phyloP scores from a whole-genome alignment of 306 rosid species.

The Vigna hirtella region DNA sequence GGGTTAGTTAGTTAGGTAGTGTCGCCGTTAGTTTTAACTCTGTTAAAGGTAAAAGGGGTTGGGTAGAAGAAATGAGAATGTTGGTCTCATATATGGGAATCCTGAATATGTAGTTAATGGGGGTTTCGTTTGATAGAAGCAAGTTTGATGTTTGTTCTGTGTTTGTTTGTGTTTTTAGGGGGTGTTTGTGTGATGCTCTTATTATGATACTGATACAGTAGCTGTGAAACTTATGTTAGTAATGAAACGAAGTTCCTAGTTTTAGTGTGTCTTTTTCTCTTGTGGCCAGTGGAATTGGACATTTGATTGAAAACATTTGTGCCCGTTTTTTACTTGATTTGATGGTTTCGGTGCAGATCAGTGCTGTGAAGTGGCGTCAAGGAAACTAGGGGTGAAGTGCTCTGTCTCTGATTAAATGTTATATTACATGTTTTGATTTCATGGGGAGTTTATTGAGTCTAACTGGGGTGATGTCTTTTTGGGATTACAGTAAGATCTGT shows the following conservation, averaged over 20 bases:
- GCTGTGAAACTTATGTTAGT: conserved; percentile 26
- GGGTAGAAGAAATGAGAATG: neutral
- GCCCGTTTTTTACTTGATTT: neutral
- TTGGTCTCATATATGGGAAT: conserved; percentile 21
- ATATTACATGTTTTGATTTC: neutral
- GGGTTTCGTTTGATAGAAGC: conserved; percentile 30
- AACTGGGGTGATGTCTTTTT: neutral
- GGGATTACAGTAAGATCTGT: neutral
- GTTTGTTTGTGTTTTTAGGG: neutral
- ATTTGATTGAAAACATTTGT: neutral
- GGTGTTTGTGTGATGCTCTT: neutral
- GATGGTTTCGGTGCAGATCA: neutral
- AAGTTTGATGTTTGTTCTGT: conserved; percentile 14
- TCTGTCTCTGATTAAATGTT: no score
- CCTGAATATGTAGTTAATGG: conserved; percentile 17
- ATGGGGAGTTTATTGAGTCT: neutral
- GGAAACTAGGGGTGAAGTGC: neutral
- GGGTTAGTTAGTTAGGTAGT: conserved; percentile 41
- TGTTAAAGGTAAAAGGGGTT: conserved; percentile 23
- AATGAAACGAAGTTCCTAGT: conserved; percentile 32
- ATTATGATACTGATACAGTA: neutral
- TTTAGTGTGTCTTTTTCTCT: neutral
- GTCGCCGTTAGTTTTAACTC: conserved; percentile 24
- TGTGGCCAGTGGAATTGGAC: neutral
- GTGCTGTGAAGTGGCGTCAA: neutral